phyloP scores from a whole-genome alignment of 1,284 basidiomycete genomes.

The Taiwanofungus camphoratus region DNA sequence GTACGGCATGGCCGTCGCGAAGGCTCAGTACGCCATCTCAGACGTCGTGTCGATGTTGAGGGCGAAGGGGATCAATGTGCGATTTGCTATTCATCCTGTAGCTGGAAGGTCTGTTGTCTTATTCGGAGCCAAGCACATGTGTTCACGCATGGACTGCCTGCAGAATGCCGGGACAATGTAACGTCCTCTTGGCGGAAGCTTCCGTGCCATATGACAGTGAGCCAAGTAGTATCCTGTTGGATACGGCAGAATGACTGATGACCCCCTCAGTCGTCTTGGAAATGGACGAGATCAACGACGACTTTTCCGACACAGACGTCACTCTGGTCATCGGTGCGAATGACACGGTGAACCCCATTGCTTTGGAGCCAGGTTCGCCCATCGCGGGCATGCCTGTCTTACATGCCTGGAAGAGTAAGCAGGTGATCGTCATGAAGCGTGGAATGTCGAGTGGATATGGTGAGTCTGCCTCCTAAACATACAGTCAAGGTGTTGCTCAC shows the following conservation, averaged over 20 bases:
- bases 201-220: conserved; percentile 84
- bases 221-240: conserved; percentile 23
- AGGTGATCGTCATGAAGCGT: conserved; percentile 86
- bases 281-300: conserved; percentile 91
- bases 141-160: neutral
- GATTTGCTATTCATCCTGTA: conserved; percentile 39
- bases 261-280: conserved; percentile 64
- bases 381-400: conserved; percentile 89
- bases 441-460: conserved; percentile 82
- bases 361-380: conserved; percentile 77
- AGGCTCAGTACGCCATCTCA: conserved; percentile 82
- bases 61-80: conserved; percentile 69
- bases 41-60: conserved; percentile 72
- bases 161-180: conserved; percentile 84
- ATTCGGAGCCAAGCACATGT: neutral
- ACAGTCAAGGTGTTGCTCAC: conserved; percentile 6
- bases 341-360: conserved; percentile 86
- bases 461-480: conserved; percentile 26
- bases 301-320: conserved; percentile 79
- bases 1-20: conserved; percentile 87
- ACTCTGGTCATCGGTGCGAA: conserved; percentile 86
- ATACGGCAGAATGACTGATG: neutral
- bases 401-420: conserved; percentile 87
- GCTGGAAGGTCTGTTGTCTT: conserved; percentile 27
- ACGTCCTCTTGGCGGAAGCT: conserved; percentile 81